phyloP scores from a whole-genome alignment of 2,329 filamentous ascomycete species.

The Nemania sp. region DNA sequence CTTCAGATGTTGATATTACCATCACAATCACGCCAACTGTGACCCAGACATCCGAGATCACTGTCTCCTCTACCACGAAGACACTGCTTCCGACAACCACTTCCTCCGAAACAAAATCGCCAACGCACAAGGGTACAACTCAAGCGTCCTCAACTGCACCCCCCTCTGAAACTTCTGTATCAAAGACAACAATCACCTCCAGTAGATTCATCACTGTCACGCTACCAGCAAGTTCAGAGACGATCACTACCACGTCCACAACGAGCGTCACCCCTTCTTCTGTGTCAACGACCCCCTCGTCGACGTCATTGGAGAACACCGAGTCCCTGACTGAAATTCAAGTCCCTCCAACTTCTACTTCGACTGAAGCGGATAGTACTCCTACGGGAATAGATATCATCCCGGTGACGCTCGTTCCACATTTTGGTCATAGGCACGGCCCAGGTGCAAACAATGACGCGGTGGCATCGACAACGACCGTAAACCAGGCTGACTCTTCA shows the following conservation, averaged over 20 bases:
- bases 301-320: slow-evolving; percentile 2
- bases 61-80: not conserved
- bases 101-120: slow-evolving; percentile 3
- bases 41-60: too few species aligned
- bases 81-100: not conserved
- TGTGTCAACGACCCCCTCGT: not conserved
- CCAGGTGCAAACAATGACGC: not conserved
- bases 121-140: slow-evolving; percentile 11
- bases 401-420: slow-evolving; percentile 10
- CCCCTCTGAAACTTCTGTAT: slow-evolving; percentile 13
- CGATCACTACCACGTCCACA: slow-evolving; percentile 14
- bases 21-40: too few species aligned
- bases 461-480: not conserved
- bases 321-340: not conserved
- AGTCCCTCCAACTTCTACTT: slow-evolving; percentile 6
- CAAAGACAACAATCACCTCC: not conserved
- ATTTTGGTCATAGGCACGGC: not conserved
- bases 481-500: not conserved
- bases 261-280: not conserved
- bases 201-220: slow-evolving; percentile 22
- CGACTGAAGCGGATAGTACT: not conserved
- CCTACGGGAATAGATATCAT: slow-evolving; percentile 26
- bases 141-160: slow-evolving; percentile 5
- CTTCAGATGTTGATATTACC: too few species aligned
- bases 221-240: slow-evolving; percentile 20